Evolutionary conservation across 768 basidiomycete species (phyloP), one percentile per base, ranked within the genome.

Genomic region (Russula virescens): DNA sequence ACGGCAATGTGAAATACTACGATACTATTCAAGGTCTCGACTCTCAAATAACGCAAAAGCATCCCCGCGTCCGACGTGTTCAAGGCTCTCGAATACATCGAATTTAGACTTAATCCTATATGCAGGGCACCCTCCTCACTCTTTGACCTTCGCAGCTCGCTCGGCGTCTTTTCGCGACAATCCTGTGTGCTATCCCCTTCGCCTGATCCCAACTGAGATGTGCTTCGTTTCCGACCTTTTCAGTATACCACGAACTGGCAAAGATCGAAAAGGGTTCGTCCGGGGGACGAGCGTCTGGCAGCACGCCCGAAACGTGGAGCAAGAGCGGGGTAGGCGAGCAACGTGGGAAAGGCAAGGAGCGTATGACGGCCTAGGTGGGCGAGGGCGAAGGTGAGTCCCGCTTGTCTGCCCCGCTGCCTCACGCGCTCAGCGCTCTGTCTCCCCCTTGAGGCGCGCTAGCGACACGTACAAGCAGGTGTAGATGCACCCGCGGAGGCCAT

Each of bases 61-160:
- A 89, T 95, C 47, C 88, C 91, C 6, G 91, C 92, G 0, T 86
- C 92, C 0, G 94, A 96, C 70, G 91, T 97, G 0, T 82, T 95
- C 64, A 91, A 88, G 70, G 94, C 91, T 0, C 80, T 94, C 10
- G 91, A 93, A 70, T 75, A 83, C 59, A 81, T 91, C 40, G 87
- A 91, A 66, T 86, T 93, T 61, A 2, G 89, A 91, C 69, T 75
- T 91, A 46, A 81, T 85, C 0, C 81, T 83, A 38, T 40, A 10
- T 16, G n/a, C 10, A 13, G 14, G 40, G 40, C 40, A 40, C 14
- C 40, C 40, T 16, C 40, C 40, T 10, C 40, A 40, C 10, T 10
- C 10, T 35, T 10, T n/a, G n/a, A n/a, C n/a, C n/a, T n/a, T n/a
- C n/a, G n/a, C n/a, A n/a, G n/a, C n/a, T n/a, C n/a, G n/a, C n/a